Base-by-base conservation (phyloP, 2,329 filamentous ascomycete genomes). In the Arthroderma sp. region DNA sequence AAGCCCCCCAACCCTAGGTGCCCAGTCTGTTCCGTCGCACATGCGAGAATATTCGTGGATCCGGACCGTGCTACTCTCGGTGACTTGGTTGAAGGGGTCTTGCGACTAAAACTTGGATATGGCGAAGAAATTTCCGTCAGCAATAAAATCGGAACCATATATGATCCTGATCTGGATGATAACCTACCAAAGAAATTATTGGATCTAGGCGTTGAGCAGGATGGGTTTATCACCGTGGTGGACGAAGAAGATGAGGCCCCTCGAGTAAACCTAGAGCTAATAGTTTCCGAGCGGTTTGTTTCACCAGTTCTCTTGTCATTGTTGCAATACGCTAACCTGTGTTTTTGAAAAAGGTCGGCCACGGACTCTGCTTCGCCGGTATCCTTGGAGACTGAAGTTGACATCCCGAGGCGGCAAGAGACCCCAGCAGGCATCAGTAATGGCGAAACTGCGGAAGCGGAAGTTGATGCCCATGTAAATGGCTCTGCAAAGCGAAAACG, bases 91-190 rank as follows among this genome's bases (percentile, higher is more conserved):
- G 76, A 91, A 41, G 75, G 76, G 38, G 74, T 94, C 36, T 66
- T 95, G 38, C 78, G 77, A 51, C 53, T 67, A 3, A 71, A 85
- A 51, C 67, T 95, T 2, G 81, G 81, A 3, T 95, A 91, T 57
- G 78, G 80, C 4, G 80, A 87, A 47, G 87, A 94, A 43, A 77
- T 96, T 51, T 81, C 81, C 3, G 68, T 96, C 47, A 83, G 75
- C 57, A 86, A 77, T 46, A 81, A 86, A 5, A 70, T 75, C 6
- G 81, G 81, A 42, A 71, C 88, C n/a, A 72, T 96, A 36, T 96
- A 94, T 55, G 91, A 96, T 55, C 77, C 81, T 0, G 91, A 96
- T 45, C 78, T 94, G 56, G 85, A 85, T 4, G 85, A 93, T 46
- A 93, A 95, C 55, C 68, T 96, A 1, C 63, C 71, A 1, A 93